Conservation (phyloP, 2,329 filamentous ascomycete species). For the Lithohypha guttulata region DNA sequence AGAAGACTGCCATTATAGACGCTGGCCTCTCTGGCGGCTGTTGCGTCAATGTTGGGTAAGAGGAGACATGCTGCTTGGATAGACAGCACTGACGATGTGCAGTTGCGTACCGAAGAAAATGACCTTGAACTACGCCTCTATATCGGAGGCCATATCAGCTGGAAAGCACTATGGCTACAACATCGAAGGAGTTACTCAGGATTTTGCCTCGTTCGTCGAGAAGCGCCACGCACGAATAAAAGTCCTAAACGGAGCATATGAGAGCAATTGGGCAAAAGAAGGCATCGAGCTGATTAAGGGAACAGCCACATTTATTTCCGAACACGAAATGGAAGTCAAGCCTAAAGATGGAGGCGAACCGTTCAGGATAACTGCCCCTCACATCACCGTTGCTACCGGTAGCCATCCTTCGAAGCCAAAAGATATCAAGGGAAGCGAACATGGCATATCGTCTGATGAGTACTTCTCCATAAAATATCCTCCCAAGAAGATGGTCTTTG, state of each 20-base stretch:
- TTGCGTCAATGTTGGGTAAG: conserved; percentile 45
- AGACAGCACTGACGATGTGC: neutral
- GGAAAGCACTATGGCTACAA: conserved; percentile 40
- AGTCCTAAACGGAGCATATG: conserved; percentile 38
- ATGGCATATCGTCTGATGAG: conserved; percentile 42
- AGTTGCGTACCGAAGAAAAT: conserved; percentile 45
- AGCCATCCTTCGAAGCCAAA: conserved; percentile 35
- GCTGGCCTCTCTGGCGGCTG: conserved; percentile 39
- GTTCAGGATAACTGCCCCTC: conserved; percentile 32
- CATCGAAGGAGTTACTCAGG: conserved; percentile 31
- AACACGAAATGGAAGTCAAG: conserved; percentile 35
- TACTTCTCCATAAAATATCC: conserved; percentile 43
- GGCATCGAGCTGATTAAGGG: conserved; percentile 42
- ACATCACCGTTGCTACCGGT: conserved; percentile 41
- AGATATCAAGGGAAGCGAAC: conserved; percentile 35
- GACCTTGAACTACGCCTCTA: conserved; percentile 42
- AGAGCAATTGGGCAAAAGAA: conserved; percentile 40
- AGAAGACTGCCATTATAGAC: conserved; percentile 42
- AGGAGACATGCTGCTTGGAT: conserved; percentile 1
- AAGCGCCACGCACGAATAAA: conserved; percentile 37
- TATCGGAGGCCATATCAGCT: conserved; percentile 37
- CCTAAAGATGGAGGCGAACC: conserved; percentile 32
- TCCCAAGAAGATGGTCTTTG: conserved; percentile 40
- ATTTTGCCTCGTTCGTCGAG: conserved; percentile 39
- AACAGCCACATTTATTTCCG: conserved; percentile 35